These are phyloP conservation scores for Sequoia sempervirens DNA, from an alignment of 75 land plant species.

Conservation along the genomic window DNA sequence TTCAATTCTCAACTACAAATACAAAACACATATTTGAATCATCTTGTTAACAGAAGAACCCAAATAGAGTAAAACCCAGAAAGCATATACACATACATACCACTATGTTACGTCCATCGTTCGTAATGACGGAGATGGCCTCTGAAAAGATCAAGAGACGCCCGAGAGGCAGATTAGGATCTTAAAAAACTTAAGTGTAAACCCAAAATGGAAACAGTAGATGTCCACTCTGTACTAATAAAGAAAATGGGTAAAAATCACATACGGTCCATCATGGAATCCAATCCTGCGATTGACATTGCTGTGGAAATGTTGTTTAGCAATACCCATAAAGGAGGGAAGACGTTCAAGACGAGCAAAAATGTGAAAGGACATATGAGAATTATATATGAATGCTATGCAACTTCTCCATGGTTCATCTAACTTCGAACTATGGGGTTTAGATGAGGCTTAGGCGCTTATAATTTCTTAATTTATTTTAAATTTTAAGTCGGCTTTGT, in stretches of 20 bases:
- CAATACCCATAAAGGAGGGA: background rate
- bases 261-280: slow-evolving; percentile 40
- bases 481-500: no score
- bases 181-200: background rate
- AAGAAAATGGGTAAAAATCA: background rate
- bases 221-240: no score
- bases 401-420: no score
- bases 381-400: background rate
- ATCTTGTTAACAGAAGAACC: background rate
- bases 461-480: no score
- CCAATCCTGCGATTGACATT: slow-evolving; percentile 35
- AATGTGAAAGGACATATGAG: background rate
- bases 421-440: no score
- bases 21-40: background rate
- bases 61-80: background rate
- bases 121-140: slow-evolving; percentile 84
- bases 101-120: slow-evolving; percentile 97
- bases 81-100: slow-evolving; percentile 26
- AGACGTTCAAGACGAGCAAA: background rate
- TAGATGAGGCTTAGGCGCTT: no score
- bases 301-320: background rate
- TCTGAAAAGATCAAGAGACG: slow-evolving; percentile 33
- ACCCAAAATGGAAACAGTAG: background rate
- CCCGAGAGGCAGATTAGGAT: background rate
- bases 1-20: background rate